Evolutionary conservation across 768 basidiomycete species (phyloP), one percentile per base, ranked within the genome.

Genomic region (Hygrophorus pudorinus): DNA sequence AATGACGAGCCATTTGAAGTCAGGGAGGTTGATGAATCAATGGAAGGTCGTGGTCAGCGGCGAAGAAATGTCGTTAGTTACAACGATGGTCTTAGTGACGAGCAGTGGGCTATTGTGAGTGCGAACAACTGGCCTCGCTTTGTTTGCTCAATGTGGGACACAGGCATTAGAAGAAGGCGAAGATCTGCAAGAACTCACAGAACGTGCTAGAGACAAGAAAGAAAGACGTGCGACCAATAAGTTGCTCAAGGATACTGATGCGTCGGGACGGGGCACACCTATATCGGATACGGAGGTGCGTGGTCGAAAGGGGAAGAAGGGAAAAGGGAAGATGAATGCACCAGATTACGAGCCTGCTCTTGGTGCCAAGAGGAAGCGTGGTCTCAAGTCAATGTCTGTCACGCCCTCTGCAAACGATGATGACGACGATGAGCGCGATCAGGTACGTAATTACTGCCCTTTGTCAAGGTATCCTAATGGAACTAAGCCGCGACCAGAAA

Each of bases 1-100:
- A 81, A 70, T 4, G 85, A 88, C 51, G 80, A 87, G 56, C 85
- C 85, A 1, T 88, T 89, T 56, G 81, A 80, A 39, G 67, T 61
- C 21, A 65, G 67, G 45, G 76, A 76, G 51, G 63, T 71, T 4
- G 89, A 88, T 41, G 71, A 76, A 16, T 67, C 75, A 38, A 60
- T 80, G 5, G 77, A 89, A 57, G 92, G 92, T 44, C 79, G 92
- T 49, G 93, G 92, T 29, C 82, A 87, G 59, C 75, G 92, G 52
- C 75, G 78, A 47, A 75, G 90, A 51, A 87, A 80, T 46, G 73
- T 84, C 35, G 89, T 98, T 49, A 83, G 79, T 57, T 98, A 98
- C 57, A 93, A 85, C 47, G 94, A 97, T 57, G 92, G 92, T 12
- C 71, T 98, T 45, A 84, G 80, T 42, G 94, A 98, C 53, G 94